Evolutionary conservation across 345 rosid genomes (phyloP).

Genomic region (Cardamine resedifolia): DNA sequence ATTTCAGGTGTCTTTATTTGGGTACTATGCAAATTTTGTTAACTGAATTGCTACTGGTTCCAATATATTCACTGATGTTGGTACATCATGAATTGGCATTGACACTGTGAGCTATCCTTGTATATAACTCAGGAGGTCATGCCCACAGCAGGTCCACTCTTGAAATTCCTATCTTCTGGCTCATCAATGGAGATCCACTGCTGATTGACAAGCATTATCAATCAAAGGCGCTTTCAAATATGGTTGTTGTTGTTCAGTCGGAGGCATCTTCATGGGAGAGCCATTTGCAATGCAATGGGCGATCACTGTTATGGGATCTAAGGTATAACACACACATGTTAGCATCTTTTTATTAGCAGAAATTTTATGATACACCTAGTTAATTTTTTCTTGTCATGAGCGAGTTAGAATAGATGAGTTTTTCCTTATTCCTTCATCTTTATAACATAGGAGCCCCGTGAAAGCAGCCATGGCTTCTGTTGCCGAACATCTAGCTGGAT

Average conservation of each 20-base stretch:
- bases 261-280: constrained; percentile 94
- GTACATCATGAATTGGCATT: constrained; percentile 24
- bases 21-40: not conserved
- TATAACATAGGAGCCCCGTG: constrained; percentile 66
- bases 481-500: constrained; percentile 94
- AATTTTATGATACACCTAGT: not conserved
- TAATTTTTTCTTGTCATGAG: not conserved
- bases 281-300: constrained; percentile 95
- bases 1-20: not conserved
- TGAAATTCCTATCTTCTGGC: constrained; percentile 98
- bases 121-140: constrained; percentile 69
- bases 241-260: constrained; percentile 93
- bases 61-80: constrained; percentile 15
- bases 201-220: constrained; percentile 93
- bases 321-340: constrained; percentile 45
- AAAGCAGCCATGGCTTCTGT: constrained; percentile 92
- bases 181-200: constrained; percentile 78
- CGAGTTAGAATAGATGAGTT: not conserved
- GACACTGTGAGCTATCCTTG: constrained; percentile 28
- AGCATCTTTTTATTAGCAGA: constrained; percentile 1
- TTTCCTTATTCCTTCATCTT: not conserved
- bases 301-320: constrained; percentile 87
- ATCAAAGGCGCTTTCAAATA: constrained; percentile 92
- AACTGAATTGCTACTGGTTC: constrained; percentile 1
- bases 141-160: constrained; percentile 90